Evolutionary conservation across 1,139 yeast species (phyloP), one percentile per base, ranked within the genome.

Genomic region (Candida buenavistaensis): DNA sequence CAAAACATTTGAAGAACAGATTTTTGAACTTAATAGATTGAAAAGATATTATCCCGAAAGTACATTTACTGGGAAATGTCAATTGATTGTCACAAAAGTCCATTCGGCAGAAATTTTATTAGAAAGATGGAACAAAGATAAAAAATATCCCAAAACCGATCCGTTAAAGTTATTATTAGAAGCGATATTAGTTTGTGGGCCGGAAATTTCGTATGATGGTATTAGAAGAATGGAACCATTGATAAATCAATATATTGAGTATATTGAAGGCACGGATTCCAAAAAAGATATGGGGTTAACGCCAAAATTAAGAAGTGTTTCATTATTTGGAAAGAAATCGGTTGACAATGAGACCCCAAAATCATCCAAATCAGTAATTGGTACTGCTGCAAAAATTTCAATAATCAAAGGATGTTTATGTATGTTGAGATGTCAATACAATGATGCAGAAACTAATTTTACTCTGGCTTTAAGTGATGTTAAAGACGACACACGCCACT

Each of bases 51-150:
- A 35, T 27, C 30, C 35, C 6, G 26, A 27, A n/a, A 32, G 27
- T 20, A 32, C 43, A 19, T 44, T 44, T 27, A 36, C 41, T 5
- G 40, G 45, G 3, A 37, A 40, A 21, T 44, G 43, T 25, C 38
- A 36, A 30, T 21, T 36, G 6, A 40, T 44, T 9, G 31, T 41
- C 3, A 25, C 28, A 7, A 39, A 37, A 27, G 33, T 44, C 15
- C 21, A 31, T 13, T 14, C 24, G 7, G 37, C 33, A 6, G 38
- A 37, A 16, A 15, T n/a, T 3, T 11, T 33, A 9, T 33, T 44
- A 16, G 33, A 33, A 15, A 32, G 23, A 32, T 39, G 44, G 45
- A 26, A 20, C 11, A 37, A 39, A 26, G 42, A 37, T 10, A 31
- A 30, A 14, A 35, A 28, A 21, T 13, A 28, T 5, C 30, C 33